These are phyloP conservation scores for Geoglossum cookeanum DNA, from an alignment of 2,329 filamentous ascomycete species.

Conservation along the genomic window DNA sequence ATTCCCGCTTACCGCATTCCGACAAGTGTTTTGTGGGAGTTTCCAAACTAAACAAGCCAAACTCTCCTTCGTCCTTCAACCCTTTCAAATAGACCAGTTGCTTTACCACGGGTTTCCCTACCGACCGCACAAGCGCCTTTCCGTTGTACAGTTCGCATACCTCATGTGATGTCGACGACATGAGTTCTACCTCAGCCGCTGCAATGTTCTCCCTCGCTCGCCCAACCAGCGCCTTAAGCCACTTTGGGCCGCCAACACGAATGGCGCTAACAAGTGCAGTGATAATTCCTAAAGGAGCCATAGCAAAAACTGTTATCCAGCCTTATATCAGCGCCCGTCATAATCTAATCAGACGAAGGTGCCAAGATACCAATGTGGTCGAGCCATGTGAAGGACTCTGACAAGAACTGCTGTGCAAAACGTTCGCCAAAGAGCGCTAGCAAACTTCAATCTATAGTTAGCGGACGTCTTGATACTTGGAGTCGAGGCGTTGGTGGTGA, in stretches of 20 bases:
- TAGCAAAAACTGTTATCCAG: constrained; percentile 20
- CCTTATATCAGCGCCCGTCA: background rate
- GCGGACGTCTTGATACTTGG: background rate
- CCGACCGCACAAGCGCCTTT: constrained; percentile 19
- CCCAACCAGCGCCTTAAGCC: constrained; percentile 26
- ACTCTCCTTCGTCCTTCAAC: background rate
- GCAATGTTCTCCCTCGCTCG: constrained; percentile 25
- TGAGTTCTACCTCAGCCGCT: constrained; percentile 23
- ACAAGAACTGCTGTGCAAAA: constrained; percentile 30
- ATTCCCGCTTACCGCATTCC: background rate
- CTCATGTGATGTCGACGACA: constrained; percentile 28
- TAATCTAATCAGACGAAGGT: background rate
- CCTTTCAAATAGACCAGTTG: constrained; percentile 3
- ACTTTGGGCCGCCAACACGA: constrained; percentile 24
- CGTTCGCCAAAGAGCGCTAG: constrained; percentile 27
- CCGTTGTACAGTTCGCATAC: constrained; percentile 29
- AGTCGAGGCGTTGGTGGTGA: background rate
- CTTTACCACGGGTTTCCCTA: background rate
- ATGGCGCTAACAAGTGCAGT: constrained; percentile 27
- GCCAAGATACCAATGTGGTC: constrained; percentile 21
- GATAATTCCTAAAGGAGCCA: constrained; percentile 27
- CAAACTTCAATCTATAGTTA: constrained; percentile 9
- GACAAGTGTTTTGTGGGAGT: background rate
- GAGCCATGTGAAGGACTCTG: constrained; percentile 21
- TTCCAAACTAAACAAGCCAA: background rate